Evolutionary conservation across 2,329 filamentous ascomycete genomes (phyloP).

Genomic region (Albifimbria verrucaria): DNA sequence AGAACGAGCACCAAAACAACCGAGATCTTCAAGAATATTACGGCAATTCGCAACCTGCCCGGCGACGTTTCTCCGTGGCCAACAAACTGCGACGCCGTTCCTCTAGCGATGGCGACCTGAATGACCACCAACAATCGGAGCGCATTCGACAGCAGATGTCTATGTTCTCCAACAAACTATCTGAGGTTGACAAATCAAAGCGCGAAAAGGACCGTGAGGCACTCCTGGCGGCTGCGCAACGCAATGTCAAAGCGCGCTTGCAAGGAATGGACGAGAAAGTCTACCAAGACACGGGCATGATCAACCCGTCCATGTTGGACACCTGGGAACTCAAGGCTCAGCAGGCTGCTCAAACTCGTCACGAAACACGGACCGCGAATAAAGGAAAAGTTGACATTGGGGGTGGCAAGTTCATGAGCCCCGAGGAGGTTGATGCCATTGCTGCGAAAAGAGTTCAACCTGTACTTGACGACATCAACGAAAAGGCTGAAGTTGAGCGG

Average conservation of each 20-base stretch:
- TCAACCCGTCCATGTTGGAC: slow-evolving; percentile 63
- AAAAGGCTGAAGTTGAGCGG: slow-evolving; percentile 69
- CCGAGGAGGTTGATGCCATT: slow-evolving; percentile 74
- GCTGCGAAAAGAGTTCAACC: slow-evolving; percentile 76
- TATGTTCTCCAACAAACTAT: slow-evolving; percentile 65
- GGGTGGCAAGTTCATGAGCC: slow-evolving; percentile 75
- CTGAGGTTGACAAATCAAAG: slow-evolving; percentile 70
- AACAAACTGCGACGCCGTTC: slow-evolving; percentile 60
- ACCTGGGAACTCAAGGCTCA: slow-evolving; percentile 80
- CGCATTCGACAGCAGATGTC: slow-evolving; percentile 78
- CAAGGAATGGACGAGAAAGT: slow-evolving; percentile 80
- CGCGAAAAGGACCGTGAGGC: slow-evolving; percentile 70
- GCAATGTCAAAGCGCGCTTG: slow-evolving; percentile 78
- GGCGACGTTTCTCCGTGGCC: slow-evolving; percentile 46
- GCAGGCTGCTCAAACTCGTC: slow-evolving; percentile 63
- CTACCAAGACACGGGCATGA: slow-evolving; percentile 71
- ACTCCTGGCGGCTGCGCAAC: slow-evolving; percentile 74
- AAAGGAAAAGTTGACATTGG: slow-evolving; percentile 66
- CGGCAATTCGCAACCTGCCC: slow-evolving; percentile 43
- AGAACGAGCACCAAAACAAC: slow-evolving; percentile 63
- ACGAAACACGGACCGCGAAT: slow-evolving; percentile 55
- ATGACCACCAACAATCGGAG: slow-evolving; percentile 66
- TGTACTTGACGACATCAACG: slow-evolving; percentile 78
- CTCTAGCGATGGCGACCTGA: slow-evolving; percentile 62
- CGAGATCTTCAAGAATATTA: slow-evolving; percentile 75